These are phyloP conservation scores for Colletotrichum chrysophilum DNA, from an alignment of 2,329 filamentous ascomycete genomes.

Conservation along the genomic window DNA sequence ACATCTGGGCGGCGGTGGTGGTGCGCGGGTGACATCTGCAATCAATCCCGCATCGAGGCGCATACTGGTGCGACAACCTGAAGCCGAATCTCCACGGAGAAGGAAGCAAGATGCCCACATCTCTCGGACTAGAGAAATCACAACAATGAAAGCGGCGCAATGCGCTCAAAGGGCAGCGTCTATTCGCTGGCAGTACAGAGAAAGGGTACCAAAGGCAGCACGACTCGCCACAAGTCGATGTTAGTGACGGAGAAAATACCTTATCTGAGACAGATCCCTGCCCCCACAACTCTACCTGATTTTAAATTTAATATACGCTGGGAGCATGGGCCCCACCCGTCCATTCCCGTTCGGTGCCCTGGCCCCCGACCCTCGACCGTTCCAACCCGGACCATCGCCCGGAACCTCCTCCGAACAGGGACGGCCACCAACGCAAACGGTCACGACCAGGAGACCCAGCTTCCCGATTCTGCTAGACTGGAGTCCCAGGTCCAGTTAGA, in stretches of 20 bases:
- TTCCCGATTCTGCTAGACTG: background rate
- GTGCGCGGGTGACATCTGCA: background rate
- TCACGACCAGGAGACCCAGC: background rate
- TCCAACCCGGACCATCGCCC: background rate
- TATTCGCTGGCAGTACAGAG: background rate
- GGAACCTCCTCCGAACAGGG: slow-evolving; percentile 2
- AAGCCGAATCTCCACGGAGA: background rate
- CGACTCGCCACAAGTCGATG: background rate
- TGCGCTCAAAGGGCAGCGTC: background rate
- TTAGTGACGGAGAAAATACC: slow-evolving; percentile 4
- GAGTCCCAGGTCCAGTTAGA: background rate
- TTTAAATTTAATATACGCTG: slow-evolving; percentile 6
- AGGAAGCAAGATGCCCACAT: background rate
- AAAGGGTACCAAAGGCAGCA: background rate
- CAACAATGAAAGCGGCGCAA: background rate
- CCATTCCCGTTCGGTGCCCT: background rate
- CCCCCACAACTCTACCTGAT: slow-evolving; percentile 14
- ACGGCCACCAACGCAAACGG: background rate
- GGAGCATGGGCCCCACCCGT: background rate
- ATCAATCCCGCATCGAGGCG: background rate
- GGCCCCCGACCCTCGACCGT: background rate
- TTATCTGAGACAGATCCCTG: slow-evolving; percentile 2
- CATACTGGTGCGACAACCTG: slow-evolving; percentile 6
- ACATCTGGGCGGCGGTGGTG: background rate
- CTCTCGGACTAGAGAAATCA: background rate